Percentiles rank a stretch among this genome's conserved stretches.
These are phyloP conservation scores for Pachysandra terminalis DNA, from an alignment of 164 flowering plant genomes.

Conservation along the genomic window DNA sequence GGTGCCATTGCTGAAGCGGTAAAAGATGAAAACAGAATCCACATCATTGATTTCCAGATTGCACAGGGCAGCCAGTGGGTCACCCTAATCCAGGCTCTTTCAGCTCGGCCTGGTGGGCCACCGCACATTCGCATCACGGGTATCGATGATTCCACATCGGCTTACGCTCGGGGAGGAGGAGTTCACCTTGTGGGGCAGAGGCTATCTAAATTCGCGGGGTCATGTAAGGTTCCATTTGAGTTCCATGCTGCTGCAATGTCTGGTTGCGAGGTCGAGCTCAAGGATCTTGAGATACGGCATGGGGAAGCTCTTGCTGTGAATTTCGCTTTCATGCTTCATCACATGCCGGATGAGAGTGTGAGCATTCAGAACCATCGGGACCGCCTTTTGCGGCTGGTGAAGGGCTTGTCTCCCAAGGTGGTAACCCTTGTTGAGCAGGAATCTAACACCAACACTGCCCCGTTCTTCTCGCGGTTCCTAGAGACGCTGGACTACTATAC, in stretches of 20 bases:
- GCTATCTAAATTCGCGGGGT: conserved; percentile 46
- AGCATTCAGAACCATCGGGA: conserved; percentile 66
- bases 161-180: conserved; percentile 72
- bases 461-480: conserved; percentile 56
- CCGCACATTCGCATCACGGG: conserved; percentile 72
- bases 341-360: conserved; percentile 81
- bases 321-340: conserved; percentile 66
- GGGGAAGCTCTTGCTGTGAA: conserved; percentile 77
- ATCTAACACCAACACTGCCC: conserved; percentile 61
- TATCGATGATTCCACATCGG: conserved; percentile 61
- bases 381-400: conserved; percentile 57
- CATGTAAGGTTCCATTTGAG: conserved; percentile 69
- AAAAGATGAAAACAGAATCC: conserved; percentile 57
- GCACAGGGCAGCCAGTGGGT: conserved; percentile 80
- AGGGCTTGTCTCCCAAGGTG: conserved; percentile 70
- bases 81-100: conserved; percentile 62
- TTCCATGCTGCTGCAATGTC: conserved; percentile 44
- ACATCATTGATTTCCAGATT: conserved; percentile 81
- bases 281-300: conserved; percentile 37
- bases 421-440: conserved; percentile 88
- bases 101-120: conserved; percentile 70
- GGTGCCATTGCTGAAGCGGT: conserved; percentile 84
- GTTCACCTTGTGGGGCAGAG: conserved; percentile 64
- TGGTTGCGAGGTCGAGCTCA: conserved; percentile 42
- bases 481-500: conserved; percentile 54